A percentile compares a stretch with the other conserved stretches of the same genome.
These are phyloP conservation scores for Trypethelium eluteriae DNA, from an alignment of 495 filamentous ascomycete genomes.

Conservation along the genomic window DNA sequence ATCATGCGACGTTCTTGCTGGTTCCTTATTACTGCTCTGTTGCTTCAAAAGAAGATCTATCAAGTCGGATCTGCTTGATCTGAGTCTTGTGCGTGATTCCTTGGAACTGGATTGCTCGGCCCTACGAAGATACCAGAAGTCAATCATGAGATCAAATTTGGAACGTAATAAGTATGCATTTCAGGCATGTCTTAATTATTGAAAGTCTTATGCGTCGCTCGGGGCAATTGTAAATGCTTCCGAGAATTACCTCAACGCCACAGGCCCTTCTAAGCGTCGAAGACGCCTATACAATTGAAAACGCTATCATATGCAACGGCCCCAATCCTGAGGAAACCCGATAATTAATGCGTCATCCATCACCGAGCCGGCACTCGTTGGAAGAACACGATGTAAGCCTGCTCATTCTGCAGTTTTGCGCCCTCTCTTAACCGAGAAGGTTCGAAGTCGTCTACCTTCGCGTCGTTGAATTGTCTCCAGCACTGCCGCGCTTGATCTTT, in stretches of 20 bases:
- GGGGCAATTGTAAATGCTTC: not conserved
- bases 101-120: too few species aligned
- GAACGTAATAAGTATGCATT: too few species aligned
- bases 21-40: too few species aligned
- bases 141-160: too few species aligned
- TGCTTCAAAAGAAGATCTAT: too few species aligned
- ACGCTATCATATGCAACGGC: constrained; percentile 10
- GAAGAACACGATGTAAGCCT: constrained; percentile 65
- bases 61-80: too few species aligned
- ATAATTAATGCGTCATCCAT: not conserved
- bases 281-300: not conserved
- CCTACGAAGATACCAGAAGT: too few species aligned
- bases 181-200: too few species aligned
- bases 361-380: constrained; percentile 16
- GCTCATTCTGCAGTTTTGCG: constrained; percentile 50
- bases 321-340: not conserved
- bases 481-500: constrained; percentile 52
- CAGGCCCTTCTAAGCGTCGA: not conserved
- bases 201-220: too few species aligned
- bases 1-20: too few species aligned
- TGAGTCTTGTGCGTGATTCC: too few species aligned
- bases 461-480: constrained; percentile 64
- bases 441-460: constrained; percentile 50
- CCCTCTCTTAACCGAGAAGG: constrained; percentile 43
- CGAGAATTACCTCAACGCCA: not conserved